Evolutionary conservation across 2,329 filamentous ascomycete genomes (phyloP), one percentile per base, ranked within the genome.

Genomic region (Paramyrothecium sp.): DNA sequence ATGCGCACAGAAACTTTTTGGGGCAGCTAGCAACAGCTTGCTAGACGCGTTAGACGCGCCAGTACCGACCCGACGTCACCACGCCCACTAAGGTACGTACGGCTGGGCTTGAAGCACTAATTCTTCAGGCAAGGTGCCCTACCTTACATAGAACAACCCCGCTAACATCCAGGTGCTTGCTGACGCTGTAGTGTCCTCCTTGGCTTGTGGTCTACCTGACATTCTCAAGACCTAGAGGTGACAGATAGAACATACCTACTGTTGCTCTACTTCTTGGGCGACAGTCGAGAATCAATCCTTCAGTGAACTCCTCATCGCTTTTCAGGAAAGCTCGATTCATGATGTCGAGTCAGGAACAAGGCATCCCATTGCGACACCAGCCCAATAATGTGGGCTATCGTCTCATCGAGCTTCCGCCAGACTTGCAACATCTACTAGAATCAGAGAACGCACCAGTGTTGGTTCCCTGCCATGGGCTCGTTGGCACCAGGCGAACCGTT

Each of bases 401-500:
- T 58, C 79, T 89, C 56, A 74, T 89, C 54, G 86, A 89, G 67
- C 78, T 89, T 3, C 84, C 86, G 1, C 74, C 83, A 0, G 85
- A 87, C 57, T 74, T 89, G 10, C 75, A 83, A 51, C 72, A 76
- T 20, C 73, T 84, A 7, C 78, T 88, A 47, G 81, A 86, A 66
- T 80, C 82, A 10, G 75, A 79, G 17, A 68, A 75, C 47, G 76
- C 84, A 23, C 83, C 84, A 12, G 71, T 77, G 83, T 86, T 71
- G 67, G 80, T 52, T 56, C 49, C 56, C 22, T 30, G 26, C 26
- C 10, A 4, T 10, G 26, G 10, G 26, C 26, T 30, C 26, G 10
- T 30, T 10, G 5, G 10, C 26, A 10, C 26, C 10, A 10, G 10
- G 5, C 10, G 10, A 30, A 30, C 26, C 26, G 10, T 30, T 21